A percentile compares a stretch with the other conserved stretches of the same genome.
phyloP scores from a whole-genome alignment of 1,139 yeast species.

The Yamadazyma aaseri region DNA sequence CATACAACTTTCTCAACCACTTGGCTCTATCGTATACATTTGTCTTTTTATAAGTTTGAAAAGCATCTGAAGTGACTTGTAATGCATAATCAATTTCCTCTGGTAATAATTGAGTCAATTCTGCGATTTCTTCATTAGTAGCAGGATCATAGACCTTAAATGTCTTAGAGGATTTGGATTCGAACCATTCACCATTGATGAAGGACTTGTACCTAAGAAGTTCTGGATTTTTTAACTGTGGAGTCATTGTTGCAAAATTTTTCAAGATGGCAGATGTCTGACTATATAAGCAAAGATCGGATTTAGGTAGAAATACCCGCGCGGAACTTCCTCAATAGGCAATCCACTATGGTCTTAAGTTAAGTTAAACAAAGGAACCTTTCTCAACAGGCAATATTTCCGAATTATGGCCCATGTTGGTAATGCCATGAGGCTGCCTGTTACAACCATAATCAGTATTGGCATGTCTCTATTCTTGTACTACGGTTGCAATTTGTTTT shows the following conservation, averaged over 20 bases:
- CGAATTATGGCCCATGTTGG: background rate
- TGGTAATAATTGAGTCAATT: constrained; percentile 56
- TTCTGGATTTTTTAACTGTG: constrained; percentile 49
- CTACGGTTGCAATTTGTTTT: no score
- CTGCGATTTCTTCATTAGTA: constrained; percentile 54
- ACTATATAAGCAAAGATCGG: background rate
- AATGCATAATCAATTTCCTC: constrained; percentile 61
- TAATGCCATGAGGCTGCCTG: no score
- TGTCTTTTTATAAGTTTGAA: constrained; percentile 54
- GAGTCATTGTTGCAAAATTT: constrained; percentile 7
- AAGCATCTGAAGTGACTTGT: constrained; percentile 58
- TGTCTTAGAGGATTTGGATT: constrained; percentile 47
- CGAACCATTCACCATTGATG: constrained; percentile 72
- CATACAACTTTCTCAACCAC: constrained; percentile 58
- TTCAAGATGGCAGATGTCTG: background rate
- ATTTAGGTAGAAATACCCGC: constrained; percentile 4
- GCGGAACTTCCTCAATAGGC: constrained; percentile 8
- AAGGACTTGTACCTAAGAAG: constrained; percentile 58
- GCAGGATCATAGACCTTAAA: constrained; percentile 81
- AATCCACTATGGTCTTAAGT: no score
- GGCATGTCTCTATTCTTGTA: no score
- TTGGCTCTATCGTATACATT: constrained; percentile 65
- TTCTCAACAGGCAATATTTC: background rate
- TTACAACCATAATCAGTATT: no score
- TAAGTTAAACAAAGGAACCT: no score